Evolutionary conservation across 2,329 filamentous ascomycete genomes (phyloP).

Genomic region (Clarireedia hainanense): DNA sequence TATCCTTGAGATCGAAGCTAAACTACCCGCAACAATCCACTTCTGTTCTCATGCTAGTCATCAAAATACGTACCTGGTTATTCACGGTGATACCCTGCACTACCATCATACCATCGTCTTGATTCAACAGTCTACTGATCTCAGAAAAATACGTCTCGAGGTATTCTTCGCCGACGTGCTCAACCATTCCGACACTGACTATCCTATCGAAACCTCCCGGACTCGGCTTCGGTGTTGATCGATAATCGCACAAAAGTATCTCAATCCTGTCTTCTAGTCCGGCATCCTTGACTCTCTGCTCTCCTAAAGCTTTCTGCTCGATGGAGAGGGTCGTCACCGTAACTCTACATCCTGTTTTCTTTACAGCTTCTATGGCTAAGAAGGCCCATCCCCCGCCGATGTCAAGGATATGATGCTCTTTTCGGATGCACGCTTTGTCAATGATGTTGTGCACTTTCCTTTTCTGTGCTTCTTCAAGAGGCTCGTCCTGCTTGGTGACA

Average conservation of each 20-base stretch:
- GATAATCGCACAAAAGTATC: slow-evolving; percentile 59
- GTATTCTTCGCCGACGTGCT: slow-evolving; percentile 60
- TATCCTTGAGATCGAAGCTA: no score
- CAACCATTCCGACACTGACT: slow-evolving; percentile 67
- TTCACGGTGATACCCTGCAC: slow-evolving; percentile 68
- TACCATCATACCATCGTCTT: slow-evolving; percentile 54
- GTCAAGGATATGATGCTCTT: slow-evolving; percentile 58
- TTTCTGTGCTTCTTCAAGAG: slow-evolving; percentile 54
- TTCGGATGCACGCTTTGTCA: slow-evolving; percentile 50
- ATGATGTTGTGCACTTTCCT: slow-evolving; percentile 59
- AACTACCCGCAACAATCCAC: no score
- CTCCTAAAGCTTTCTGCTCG: slow-evolving; percentile 59
- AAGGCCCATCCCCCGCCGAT: slow-evolving; percentile 68
- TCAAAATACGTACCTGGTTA: slow-evolving; percentile 1
- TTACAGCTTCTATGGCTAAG: slow-evolving; percentile 60
- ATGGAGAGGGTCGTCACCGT: slow-evolving; percentile 58
- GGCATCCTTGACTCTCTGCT: slow-evolving; percentile 50
- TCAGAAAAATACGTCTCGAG: slow-evolving; percentile 56
- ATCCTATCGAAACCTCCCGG: slow-evolving; percentile 54
- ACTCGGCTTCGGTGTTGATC: slow-evolving; percentile 44
- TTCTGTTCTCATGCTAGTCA: no score
- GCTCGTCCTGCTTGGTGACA: slow-evolving; percentile 33
- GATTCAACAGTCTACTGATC: slow-evolving; percentile 51
- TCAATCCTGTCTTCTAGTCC: slow-evolving; percentile 51
- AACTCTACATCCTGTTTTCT: slow-evolving; percentile 55